These are phyloP conservation scores for Dovyalis caffra DNA, from an alignment of 345 rosid species.

Conservation along the genomic window DNA sequence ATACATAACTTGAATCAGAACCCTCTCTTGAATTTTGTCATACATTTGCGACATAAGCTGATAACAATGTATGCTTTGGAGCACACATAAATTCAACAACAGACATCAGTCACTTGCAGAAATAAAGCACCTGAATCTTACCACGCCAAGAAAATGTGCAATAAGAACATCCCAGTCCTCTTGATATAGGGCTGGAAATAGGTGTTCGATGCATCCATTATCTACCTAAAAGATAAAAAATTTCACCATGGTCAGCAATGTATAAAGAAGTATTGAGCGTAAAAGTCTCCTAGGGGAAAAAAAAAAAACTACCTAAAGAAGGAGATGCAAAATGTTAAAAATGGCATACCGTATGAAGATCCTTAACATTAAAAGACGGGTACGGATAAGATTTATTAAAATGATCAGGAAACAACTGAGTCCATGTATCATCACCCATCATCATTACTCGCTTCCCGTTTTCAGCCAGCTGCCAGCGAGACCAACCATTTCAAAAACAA, in stretches of 20 bases:
- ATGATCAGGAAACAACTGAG: conserved; percentile 84
- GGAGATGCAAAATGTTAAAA: background rate
- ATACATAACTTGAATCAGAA: too few species aligned
- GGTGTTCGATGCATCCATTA: conserved; percentile 82
- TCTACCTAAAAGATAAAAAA: conserved; percentile 55
- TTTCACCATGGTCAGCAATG: background rate
- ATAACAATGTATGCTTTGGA: background rate
- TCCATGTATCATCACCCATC: conserved; percentile 99
- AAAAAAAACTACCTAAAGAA: too few species aligned
- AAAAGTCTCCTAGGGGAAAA: too few species aligned
- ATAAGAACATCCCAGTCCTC: conserved; percentile 96
- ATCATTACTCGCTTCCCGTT: conserved; percentile 84
- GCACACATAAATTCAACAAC: background rate
- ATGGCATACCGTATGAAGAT: conserved; percentile 72
- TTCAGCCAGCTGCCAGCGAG: conserved; percentile 45
- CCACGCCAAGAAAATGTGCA: conserved; percentile 98
- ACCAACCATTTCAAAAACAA: too few species aligned
- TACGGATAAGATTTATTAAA: conserved; percentile 80
- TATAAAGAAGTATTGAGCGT: background rate
- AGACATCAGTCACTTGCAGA: background rate
- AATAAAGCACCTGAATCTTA: conserved; percentile 32
- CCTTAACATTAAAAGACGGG: conserved; percentile 94
- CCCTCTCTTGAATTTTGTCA: background rate
- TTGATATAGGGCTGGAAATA: conserved; percentile 63
- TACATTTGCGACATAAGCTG: background rate